phyloP scores from a whole-genome alignment of 108 stramenopile genomes.

The Craspedostauros australis region DNA sequence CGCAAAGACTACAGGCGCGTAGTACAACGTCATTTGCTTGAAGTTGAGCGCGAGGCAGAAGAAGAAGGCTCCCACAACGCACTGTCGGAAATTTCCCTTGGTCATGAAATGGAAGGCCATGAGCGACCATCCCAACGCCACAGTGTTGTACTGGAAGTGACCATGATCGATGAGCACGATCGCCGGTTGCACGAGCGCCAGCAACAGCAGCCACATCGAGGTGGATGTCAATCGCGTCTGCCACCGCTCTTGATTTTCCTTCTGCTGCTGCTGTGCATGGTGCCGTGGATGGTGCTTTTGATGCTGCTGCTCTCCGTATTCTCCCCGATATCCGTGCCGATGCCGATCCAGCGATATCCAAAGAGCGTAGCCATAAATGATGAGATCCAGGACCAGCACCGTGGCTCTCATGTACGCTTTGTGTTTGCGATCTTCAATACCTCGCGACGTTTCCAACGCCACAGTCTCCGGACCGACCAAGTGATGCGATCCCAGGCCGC shows the following conservation, averaged over 20 bases:
- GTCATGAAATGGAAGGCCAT: conserved; percentile 63
- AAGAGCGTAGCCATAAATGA: conserved; percentile 51
- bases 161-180: conserved; percentile 91
- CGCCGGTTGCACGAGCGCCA: conserved; percentile 68
- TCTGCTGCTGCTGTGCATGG: too few species aligned
- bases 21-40: conserved; percentile 96
- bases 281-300: too few species aligned
- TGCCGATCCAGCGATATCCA: conserved; percentile 18
- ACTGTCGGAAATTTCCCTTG: conserved; percentile 22
- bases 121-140: conserved; percentile 79
- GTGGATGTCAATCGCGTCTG: background rate
- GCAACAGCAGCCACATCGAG: conserved; percentile 14
- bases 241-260: too few species aligned
- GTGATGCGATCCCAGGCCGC: conserved; percentile 48
- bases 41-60: conserved; percentile 90
- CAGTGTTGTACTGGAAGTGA: conserved; percentile 96
- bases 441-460: conserved; percentile 68
- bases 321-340: background rate
- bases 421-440: conserved; percentile 70
- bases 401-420: conserved; percentile 80
- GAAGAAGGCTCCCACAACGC: conserved; percentile 56
- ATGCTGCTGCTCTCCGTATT: background rate
- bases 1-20: conserved; percentile 87
- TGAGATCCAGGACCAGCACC: conserved; percentile 58
- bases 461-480: conserved; percentile 51